Base-by-base conservation (phyloP, 495 filamentous ascomycete genomes). In the Talaromyces adpressus region DNA sequence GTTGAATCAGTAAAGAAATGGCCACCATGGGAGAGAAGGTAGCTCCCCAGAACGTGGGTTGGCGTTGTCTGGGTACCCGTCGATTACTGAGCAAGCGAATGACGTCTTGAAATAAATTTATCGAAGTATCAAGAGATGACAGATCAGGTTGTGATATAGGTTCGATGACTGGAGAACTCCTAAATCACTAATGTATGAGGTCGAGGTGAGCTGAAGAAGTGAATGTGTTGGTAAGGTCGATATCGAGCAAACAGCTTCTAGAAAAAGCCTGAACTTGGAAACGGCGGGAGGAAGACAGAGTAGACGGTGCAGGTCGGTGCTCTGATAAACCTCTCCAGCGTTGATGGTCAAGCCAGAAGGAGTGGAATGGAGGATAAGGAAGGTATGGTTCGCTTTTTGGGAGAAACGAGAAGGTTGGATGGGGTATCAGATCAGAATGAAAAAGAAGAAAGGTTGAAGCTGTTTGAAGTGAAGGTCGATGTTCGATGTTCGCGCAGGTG, bases 11-110 rank as follows among this genome's bases (percentile, higher is more conserved):
- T 41, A 61, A 62, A 32, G 68, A 62, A 71, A 72, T 73, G 75
- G 68, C 72, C 74, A 76, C 76, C 81, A 84, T 84, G 72, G 79
- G 80, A 76, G 71, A 58, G 61, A 62, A 62, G 32, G 62, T 63
- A 64, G 58, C 67, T 65, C 71, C 67, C 59, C 67, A 73, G 70
- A 71, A 72, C 68, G 57, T 23, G 53, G 54, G 68, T 75, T 73
- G 73, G 74, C 72, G 69, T 67, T 60, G 66, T 69, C 67, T 52
- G 62, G 32, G 63, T 70, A 72, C 69, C 67, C 70, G 67, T 67
- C 22, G n/a, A 23, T 75, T 69, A 70, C 70, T 70, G 71, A 75
- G 71, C 64, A 71, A 70, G 69, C 70, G 70, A 71, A 73, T 63
- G 65, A 70, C 66, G 70, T 71, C 73, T 75, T 75, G 77, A 79